Percentiles rank a stretch among this genome's conserved stretches.
Evolutionary conservation across 441 rosid genomes (phyloP).

Genomic region (Corymbia calophylla): DNA sequence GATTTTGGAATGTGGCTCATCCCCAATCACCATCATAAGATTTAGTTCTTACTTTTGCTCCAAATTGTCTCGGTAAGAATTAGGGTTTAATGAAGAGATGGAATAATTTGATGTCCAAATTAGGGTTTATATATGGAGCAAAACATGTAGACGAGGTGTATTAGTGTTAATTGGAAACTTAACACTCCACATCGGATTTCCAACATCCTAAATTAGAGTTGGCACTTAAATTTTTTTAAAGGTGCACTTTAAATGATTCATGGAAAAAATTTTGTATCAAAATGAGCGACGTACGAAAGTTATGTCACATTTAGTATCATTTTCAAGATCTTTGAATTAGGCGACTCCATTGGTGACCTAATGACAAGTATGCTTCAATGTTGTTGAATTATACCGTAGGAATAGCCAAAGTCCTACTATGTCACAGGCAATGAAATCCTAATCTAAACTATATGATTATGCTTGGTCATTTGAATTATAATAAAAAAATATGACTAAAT

Average conservation of each 20-base stretch:
- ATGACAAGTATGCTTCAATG: not conserved
- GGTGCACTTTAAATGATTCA: too few relatives aligned
- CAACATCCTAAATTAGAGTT: too few relatives aligned
- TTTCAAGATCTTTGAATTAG: too few relatives aligned
- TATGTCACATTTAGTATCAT: too few relatives aligned
- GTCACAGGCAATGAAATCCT: not conserved
- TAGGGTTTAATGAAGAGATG: not conserved
- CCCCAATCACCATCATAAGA: not conserved
- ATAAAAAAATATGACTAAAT: too few relatives aligned
- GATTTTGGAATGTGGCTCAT: not conserved
- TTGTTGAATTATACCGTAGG: not conserved
- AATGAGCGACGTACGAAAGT: too few relatives aligned
- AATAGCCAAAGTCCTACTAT: not conserved
- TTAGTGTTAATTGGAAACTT: not conserved
- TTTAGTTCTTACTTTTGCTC: not conserved
- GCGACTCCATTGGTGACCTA: not conserved
- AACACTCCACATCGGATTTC: too few relatives aligned
- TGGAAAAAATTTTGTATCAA: too few relatives aligned
- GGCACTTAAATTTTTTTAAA: too few relatives aligned
- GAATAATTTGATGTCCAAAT: not conserved
- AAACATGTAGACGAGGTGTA: rapidly evolving
- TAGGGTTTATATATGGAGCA: not conserved
- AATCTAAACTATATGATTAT: not conserved
- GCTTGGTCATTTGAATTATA: too few relatives aligned
- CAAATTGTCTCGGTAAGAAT: not conserved